phyloP scores from a whole-genome alignment of 108 stramenopile species.

The Nitzschia putrida region DNA sequence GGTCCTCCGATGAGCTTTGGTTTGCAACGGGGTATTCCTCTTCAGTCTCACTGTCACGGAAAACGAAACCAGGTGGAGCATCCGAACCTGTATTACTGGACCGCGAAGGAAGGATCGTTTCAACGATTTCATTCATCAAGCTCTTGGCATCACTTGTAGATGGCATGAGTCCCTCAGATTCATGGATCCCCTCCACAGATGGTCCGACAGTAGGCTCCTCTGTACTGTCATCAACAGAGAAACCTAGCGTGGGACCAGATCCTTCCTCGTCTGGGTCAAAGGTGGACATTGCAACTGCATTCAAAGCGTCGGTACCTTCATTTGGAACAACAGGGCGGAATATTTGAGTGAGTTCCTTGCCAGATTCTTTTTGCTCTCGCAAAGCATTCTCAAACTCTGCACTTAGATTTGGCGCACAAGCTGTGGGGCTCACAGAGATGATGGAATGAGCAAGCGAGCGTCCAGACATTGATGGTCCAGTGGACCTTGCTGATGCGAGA shows the following conservation, averaged over 20 bases:
- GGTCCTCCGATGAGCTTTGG: constrained; percentile 1
- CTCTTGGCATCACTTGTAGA: neutral
- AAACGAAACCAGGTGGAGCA: constrained; percentile 35
- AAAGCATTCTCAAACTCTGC: constrained; percentile 13
- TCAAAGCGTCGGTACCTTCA: neutral
- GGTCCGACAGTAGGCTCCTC: constrained; percentile 7
- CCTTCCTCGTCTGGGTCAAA: constrained; percentile 5
- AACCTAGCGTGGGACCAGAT: constrained; percentile 1
- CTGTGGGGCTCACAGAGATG: constrained; percentile 31
- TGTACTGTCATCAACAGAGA: constrained; percentile 17
- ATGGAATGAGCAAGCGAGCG: constrained; percentile 38
- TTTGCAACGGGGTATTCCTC: constrained; percentile 4
- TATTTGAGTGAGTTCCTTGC: neutral
- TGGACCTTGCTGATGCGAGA: constrained; percentile 8
- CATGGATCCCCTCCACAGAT: constrained; percentile 8
- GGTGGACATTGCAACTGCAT: constrained; percentile 1
- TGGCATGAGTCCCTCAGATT: neutral
- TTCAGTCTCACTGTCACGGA: constrained; percentile 21
- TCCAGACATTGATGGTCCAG: constrained; percentile 33
- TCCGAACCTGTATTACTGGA: constrained; percentile 9
- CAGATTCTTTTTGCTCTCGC: neutral
- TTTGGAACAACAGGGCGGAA: no score
- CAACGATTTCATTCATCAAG: neutral
- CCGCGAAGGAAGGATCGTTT: neutral
- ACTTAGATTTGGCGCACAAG: neutral